phyloP scores from a whole-genome alignment of 257 asterid genomes.

The Parsonsia alboflavescens region DNA sequence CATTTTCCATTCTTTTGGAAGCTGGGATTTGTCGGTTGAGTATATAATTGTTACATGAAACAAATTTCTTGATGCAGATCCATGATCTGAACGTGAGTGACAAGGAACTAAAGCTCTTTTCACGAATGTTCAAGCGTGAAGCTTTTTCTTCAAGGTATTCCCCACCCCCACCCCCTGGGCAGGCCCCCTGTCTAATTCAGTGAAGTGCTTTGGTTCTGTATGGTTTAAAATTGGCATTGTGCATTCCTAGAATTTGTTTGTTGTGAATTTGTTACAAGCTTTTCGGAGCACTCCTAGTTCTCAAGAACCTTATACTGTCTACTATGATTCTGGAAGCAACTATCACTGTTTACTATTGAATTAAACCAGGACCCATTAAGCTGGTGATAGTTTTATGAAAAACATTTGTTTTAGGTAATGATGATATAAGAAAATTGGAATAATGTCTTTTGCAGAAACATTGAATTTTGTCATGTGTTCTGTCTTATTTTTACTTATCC shows the following conservation, averaged over 20 bases:
- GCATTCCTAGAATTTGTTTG: background rate
- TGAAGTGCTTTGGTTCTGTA: slow-evolving; percentile 10
- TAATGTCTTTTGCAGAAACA: background rate
- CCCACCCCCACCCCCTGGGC: background rate
- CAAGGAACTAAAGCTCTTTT: slow-evolving; percentile 59
- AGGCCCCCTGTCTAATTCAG: no score
- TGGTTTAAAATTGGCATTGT: slow-evolving; percentile 3
- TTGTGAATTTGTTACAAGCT: background rate
- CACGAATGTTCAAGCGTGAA: slow-evolving; percentile 66
- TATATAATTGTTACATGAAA: slow-evolving; percentile 1
- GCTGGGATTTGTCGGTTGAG: background rate
- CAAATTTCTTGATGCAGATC: slow-evolving; percentile 50
- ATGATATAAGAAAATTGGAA: background rate
- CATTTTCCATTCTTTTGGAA: background rate
- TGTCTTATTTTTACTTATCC: background rate
- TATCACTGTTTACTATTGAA: background rate
- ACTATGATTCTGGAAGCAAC: background rate
- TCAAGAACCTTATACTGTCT: no score
- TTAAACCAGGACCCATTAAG: background rate
- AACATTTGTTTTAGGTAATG: background rate
- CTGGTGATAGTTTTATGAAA: background rate
- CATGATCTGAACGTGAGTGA: slow-evolving; percentile 60
- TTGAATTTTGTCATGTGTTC: background rate
- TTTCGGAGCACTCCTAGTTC: background rate
- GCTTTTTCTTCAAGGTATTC: slow-evolving; percentile 64